phyloP scores from a whole-genome alignment of 768 basidiomycete species.

The Leccinum aurantiacum region DNA sequence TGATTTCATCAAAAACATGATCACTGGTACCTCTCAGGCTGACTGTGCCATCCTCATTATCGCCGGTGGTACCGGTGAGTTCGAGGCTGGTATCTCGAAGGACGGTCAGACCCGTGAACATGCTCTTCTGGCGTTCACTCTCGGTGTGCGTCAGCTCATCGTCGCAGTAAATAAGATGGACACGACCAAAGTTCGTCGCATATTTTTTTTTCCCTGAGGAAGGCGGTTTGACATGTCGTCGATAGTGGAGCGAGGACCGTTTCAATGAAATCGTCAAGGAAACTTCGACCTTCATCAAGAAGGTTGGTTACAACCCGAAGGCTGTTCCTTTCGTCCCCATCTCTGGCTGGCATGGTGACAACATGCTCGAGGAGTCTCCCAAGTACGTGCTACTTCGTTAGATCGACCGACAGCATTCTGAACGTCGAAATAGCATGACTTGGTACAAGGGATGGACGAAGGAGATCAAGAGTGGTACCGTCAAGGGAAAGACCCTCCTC shows the following conservation, averaged over 20 bases:
- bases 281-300: slow-evolving; percentile 97
- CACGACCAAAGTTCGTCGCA: slow-evolving; percentile 79
- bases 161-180: slow-evolving; percentile 99
- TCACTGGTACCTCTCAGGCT: slow-evolving; percentile 99
- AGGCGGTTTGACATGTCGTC: slow-evolving; percentile 5
- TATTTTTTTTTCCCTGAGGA: neutral
- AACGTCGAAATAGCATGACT: slow-evolving; percentile 67
- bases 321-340: slow-evolving; percentile 97
- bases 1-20: slow-evolving; percentile 99
- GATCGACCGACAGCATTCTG: slow-evolving; percentile 11
- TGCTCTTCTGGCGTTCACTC: slow-evolving; percentile 98
- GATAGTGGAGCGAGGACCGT: slow-evolving; percentile 96
- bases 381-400: slow-evolving; percentile 57
- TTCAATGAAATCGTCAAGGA: slow-evolving; percentile 99
- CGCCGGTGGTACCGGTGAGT: slow-evolving; percentile 98
- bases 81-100: slow-evolving; percentile 99
- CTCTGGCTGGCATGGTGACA: slow-evolving; percentile 99
- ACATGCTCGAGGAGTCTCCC: slow-evolving; percentile 98
- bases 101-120: slow-evolving; percentile 99
- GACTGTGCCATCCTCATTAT: slow-evolving; percentile 99
- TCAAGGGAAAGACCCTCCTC: slow-evolving; percentile 99
- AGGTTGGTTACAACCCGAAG: slow-evolving; percentile 99
- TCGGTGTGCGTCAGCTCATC: slow-evolving; percentile 99
- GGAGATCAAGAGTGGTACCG: slow-evolving; percentile 89
- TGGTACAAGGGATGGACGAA: slow-evolving; percentile 99